Percentiles rank a stretch among this genome's conserved stretches.
Conservation (phyloP, 179 eudicot species). For the Sideroxylon spinosum region DNA sequence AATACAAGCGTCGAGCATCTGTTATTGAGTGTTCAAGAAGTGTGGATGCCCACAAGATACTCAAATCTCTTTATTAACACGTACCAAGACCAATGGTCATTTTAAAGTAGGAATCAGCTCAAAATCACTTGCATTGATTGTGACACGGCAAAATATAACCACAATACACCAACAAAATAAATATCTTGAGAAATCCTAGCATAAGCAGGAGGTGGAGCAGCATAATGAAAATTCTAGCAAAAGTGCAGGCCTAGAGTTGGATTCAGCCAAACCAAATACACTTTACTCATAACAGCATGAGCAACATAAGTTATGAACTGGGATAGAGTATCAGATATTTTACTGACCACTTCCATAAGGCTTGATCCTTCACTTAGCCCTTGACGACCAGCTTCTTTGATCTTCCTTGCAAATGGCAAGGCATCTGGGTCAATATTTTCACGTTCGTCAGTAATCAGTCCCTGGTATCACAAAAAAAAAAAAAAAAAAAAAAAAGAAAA, state of each 20-base stretch:
- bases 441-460: slow-evolving; percentile 84
- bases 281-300: not conserved
- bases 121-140: not conserved
- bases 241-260: too few relatives aligned
- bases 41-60: not conserved
- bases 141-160: not conserved
- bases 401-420: slow-evolving; percentile 77
- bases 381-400: slow-evolving; percentile 77
- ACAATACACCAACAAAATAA: too few relatives aligned
- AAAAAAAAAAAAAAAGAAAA: too few relatives aligned
- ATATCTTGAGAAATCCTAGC: too few relatives aligned
- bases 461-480: slow-evolving; percentile 37
- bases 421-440: slow-evolving; percentile 78
- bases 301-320: not conserved
- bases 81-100: not conserved
- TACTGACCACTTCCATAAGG: slow-evolving; percentile 86
- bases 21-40: not conserved
- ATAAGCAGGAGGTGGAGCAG: too few relatives aligned
- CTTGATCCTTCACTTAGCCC: slow-evolving; percentile 86
- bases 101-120: not conserved
- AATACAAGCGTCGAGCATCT: not conserved
- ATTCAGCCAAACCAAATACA: not conserved
- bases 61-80: not conserved
- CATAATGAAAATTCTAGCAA: too few relatives aligned
- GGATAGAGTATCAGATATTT: not conserved